Evolutionary conservation across 1,284 basidiomycete species (phyloP).

Genomic region (Microbotryomycetes sp.): DNA sequence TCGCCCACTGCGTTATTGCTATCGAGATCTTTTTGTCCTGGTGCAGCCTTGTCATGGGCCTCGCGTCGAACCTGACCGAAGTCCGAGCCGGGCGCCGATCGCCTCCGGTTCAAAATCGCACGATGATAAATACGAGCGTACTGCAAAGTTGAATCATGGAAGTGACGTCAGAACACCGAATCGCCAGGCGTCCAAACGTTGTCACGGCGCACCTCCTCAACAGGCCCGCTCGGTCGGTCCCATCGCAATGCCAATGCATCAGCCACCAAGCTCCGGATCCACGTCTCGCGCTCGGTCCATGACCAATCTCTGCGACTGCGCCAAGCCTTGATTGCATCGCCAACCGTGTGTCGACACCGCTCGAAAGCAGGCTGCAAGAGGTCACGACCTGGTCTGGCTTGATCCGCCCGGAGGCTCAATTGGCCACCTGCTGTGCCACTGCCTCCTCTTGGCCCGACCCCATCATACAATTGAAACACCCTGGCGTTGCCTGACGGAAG

Average conservation of each 20-base stretch:
- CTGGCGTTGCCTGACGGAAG: slow-evolving; percentile 3
- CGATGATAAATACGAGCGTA: slow-evolving; percentile 18
- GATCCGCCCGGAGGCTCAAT: slow-evolving; percentile 3
- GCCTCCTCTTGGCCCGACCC: background rate
- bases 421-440: background rate
- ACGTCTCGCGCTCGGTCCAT: background rate
- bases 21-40: background rate
- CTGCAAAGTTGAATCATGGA: background rate
- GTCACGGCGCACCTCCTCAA: slow-evolving; percentile 17
- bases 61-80: background rate
- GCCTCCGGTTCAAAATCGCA: background rate
- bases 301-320: background rate
- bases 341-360: background rate
- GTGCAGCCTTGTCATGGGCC: background rate
- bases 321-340: background rate
- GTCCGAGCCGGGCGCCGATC: background rate
- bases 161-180: background rate
- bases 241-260: slow-evolving; percentile 13
- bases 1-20: background rate
- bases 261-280: slow-evolving; percentile 6
- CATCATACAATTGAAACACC: slow-evolving; percentile 12
- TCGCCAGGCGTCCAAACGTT: no score
- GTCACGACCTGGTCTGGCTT: slow-evolving; percentile 5
- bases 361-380: slow-evolving; percentile 1
- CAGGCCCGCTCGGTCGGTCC: slow-evolving; percentile 10